phyloP scores from a whole-genome alignment of 768 basidiomycete genomes.

The Amanita exitialis region DNA sequence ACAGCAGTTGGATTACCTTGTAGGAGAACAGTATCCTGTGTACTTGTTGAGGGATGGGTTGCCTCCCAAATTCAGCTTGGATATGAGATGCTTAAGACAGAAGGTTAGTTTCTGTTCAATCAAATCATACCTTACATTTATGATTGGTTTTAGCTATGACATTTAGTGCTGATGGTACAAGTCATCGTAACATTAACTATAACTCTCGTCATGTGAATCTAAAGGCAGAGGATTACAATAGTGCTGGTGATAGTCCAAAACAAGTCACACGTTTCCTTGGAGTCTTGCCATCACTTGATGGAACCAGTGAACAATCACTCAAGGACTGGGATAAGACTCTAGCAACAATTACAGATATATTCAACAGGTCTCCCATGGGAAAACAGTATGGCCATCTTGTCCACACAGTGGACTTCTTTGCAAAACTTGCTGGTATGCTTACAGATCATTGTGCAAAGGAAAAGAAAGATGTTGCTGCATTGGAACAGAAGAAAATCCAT shows the following conservation, averaged over 20 bases:
- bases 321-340: conserved; percentile 12
- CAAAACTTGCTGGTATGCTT: conserved; percentile 4
- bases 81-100: conserved; percentile 11
- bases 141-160: conserved; percentile 2
- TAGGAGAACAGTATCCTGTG: conserved; percentile 7
- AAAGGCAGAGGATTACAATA: conserved; percentile 8
- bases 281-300: not conserved
- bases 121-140: conserved; percentile 8
- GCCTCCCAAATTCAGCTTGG: conserved; percentile 16
- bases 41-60: conserved; percentile 13
- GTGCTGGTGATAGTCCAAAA: not conserved
- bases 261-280: conserved; percentile 12
- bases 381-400: conserved; percentile 9
- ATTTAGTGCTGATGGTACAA: conserved; percentile 9
- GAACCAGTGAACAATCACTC: conserved; percentile 6
- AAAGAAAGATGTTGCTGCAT: conserved; percentile 16
- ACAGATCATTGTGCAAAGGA: conserved; percentile 18
- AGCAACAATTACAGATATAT: conserved; percentile 10
- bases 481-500: conserved; percentile 12
- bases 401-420: conserved; percentile 10
- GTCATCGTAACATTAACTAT: conserved; percentile 8
- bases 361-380: conserved; percentile 14
- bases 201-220: conserved; percentile 12
- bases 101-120: conserved; percentile 6
- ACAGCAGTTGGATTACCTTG: conserved; percentile 7